Evolutionary conservation across 306 rosid species (phyloP), one percentile per base, ranked within the genome.

Genomic region (Oxytropis ochrocephala): DNA sequence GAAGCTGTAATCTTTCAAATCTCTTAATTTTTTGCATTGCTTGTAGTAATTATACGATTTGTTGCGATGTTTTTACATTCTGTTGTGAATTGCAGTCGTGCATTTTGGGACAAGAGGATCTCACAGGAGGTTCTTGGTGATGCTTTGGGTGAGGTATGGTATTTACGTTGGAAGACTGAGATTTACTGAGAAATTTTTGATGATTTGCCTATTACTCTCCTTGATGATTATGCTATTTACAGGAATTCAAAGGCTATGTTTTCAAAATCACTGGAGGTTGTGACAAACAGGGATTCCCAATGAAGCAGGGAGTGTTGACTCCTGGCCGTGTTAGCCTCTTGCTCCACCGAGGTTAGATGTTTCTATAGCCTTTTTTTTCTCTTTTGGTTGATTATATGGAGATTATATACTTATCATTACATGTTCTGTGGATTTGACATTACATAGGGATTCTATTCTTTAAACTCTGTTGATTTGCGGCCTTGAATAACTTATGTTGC

Each of bases 281-380:
- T 48, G 82, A 78, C 74, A 78, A 78, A 8, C 82, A 78, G 13
- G 82, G 82, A 0, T 78, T 78, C 39, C 82, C 82, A 16, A 78
- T 78, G 82, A 78, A 78, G 74, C 82, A 78, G 53, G 82, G 82
- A 24, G 78, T 78, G 69, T 55, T 78, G 54, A 78, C 82, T 48
- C 82, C 82, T 27, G 82, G 82, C 2, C 82, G 82, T 38, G 82
- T 78, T 48, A 78, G 82, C 41, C 82, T 78, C 50, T 72, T 78
- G 64, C 69, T 78, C 19, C 74, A 78, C 51, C 62, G 82, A 71
- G 82, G 82, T 78, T 27, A 1, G 44, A 47, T n/a, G 36, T 27
- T 24, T 42, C 16, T 39, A 0, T 5, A n/a, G 2, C 13, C 36
- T 12, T n/a, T 52, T 41, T 4, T 41, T 4, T 0, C 4, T 63